A percentile compares a stretch with the other conserved stretches of the same genome.
Evolutionary conservation across 208 protist species (phyloP).

Genomic region (Trypanosoma grayi): DNA sequence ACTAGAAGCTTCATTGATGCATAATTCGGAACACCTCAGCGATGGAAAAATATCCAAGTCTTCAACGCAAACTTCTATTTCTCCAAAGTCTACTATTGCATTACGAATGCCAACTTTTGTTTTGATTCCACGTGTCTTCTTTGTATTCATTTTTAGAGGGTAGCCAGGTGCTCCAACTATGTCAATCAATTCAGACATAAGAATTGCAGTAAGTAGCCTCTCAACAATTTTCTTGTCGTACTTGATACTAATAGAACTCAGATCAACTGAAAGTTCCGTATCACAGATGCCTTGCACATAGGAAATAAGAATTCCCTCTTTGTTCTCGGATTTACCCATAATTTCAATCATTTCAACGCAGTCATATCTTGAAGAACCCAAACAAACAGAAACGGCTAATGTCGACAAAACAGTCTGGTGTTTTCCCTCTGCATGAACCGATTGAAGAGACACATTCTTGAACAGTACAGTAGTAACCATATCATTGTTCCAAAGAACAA

Average conservation of each 20-base stretch:
- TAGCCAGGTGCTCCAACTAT: not conserved
- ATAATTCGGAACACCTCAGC: slow-evolving; percentile 1
- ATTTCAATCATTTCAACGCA: not conserved
- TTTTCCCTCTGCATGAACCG: not conserved
- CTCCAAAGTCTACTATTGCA: not conserved
- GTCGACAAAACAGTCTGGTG: not conserved
- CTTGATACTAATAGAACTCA: slow-evolving; percentile 1
- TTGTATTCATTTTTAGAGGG: not conserved
- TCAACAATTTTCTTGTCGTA: slow-evolving; percentile 9
- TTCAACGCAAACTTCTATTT: slow-evolving; percentile 3
- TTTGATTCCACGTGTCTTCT: not conserved
- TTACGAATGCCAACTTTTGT: slow-evolving; percentile 9
- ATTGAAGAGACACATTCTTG: slow-evolving; percentile 4
- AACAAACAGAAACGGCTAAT: not conserved
- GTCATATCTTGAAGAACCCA: not conserved
- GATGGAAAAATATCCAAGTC: not conserved
- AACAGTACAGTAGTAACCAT: not conserved
- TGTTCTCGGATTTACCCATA: not conserved
- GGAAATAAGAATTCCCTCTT: not conserved
- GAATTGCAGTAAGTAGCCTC: not conserved
- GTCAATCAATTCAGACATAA: not conserved
- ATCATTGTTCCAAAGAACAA: not conserved
- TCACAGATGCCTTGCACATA: slow-evolving; percentile 4
- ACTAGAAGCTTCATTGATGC: not conserved
- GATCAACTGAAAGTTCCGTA: not conserved